These are phyloP conservation scores for Pseudogymnoascus sp. DNA, from an alignment of 2,329 filamentous ascomycete species.

Conservation along the genomic window DNA sequence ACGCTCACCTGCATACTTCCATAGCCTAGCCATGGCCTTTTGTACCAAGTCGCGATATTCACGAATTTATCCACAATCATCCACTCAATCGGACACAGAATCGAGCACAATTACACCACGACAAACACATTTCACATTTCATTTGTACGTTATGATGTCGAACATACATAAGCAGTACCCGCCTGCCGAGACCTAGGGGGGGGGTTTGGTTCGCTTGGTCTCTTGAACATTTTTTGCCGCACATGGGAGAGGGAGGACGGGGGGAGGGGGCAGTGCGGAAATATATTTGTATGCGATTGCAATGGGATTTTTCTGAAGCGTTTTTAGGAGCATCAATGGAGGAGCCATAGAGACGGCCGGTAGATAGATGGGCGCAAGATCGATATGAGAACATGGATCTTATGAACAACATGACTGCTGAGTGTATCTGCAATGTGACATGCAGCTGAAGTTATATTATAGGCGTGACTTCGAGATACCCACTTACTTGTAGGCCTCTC, in stretches of 20 bases:
- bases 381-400: conserved; percentile 10
- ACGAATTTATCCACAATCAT: neutral
- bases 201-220: neutral
- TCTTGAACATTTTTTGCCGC: neutral
- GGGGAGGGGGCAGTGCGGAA: neutral
- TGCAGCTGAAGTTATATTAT: neutral
- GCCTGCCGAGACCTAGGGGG: neutral
- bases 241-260: neutral
- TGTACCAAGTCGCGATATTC: neutral
- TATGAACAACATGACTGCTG: neutral
- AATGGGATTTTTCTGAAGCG: neutral
- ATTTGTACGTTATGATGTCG: conserved; percentile 6
- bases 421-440: neutral
- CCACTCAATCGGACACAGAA: neutral
- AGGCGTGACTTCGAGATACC: neutral
- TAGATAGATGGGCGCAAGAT: conserved; percentile 11
- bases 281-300: neutral
- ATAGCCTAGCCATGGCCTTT: neutral
- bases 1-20: neutral
- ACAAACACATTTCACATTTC: neutral
- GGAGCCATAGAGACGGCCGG: neutral
- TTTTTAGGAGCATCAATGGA: conserved; percentile 3
- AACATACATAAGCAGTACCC: conserved; percentile 1
- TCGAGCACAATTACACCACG: neutral
- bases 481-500: neutral